phyloP scores from a whole-genome alignment of 108 stramenopile species.

The Pelagomonas calceolata region DNA sequence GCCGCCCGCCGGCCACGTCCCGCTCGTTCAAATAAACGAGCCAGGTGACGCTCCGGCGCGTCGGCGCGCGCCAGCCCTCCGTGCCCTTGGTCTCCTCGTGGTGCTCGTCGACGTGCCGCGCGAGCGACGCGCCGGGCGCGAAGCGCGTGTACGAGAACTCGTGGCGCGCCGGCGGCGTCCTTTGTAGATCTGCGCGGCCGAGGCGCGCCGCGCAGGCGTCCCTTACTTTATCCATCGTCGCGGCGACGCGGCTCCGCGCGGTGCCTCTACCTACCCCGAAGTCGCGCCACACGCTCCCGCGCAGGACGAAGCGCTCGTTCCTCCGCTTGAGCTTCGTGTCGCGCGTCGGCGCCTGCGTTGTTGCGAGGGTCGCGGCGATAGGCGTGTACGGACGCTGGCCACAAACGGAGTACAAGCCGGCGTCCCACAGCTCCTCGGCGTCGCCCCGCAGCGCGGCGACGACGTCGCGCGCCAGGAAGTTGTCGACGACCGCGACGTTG shows the following conservation, averaged over 20 bases:
- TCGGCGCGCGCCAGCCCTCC: constrained; percentile 42
- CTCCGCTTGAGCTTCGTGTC: too few relatives aligned
- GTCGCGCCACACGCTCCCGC: too few relatives aligned
- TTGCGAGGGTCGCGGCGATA: too few relatives aligned
- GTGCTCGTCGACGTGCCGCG: constrained; percentile 55
- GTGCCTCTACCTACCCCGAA: too few relatives aligned
- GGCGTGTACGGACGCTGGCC: too few relatives aligned
- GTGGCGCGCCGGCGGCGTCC: not conserved
- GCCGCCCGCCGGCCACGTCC: constrained; percentile 43
- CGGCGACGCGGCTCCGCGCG: not conserved
- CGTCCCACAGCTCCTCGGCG: too few relatives aligned
- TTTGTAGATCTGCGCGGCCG: not conserved
- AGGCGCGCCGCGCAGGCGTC: not conserved
- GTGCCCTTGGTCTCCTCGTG: constrained; percentile 57
- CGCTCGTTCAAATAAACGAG: constrained; percentile 54
- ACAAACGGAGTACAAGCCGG: too few relatives aligned
- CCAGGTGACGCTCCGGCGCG: constrained; percentile 48
- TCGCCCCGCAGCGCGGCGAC: too few relatives aligned
- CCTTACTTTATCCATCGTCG: not conserved
- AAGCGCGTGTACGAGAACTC: constrained; percentile 54
- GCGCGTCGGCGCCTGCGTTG: too few relatives aligned
- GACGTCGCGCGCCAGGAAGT: too few relatives aligned
- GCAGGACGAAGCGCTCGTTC: too few relatives aligned
- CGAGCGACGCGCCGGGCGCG: constrained; percentile 49
- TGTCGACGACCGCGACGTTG: too few relatives aligned